phyloP scores from a whole-genome alignment of 1,139 yeast genomes.

The Spathaspora sp. region DNA sequence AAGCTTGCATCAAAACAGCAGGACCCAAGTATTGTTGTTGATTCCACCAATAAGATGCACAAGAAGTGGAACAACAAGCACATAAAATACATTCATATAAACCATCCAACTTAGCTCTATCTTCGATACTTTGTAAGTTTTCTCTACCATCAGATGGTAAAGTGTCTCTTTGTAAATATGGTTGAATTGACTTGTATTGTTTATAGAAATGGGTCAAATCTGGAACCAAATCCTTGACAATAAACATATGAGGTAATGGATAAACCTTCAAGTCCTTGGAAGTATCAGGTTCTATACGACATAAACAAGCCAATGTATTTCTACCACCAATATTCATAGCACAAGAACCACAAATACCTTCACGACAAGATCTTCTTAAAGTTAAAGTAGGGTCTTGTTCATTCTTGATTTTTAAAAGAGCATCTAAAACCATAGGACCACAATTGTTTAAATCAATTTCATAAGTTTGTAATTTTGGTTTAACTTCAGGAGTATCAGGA shows the following conservation, averaged over 20 bases:
- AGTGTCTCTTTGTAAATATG: slow-evolving; percentile 83
- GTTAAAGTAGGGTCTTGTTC: slow-evolving; percentile 96
- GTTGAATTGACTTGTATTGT: slow-evolving; percentile 98
- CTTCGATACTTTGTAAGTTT: slow-evolving; percentile 86
- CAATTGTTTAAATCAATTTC: slow-evolving; percentile 83
- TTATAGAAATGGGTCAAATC: slow-evolving; percentile 97
- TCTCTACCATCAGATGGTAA: slow-evolving; percentile 91
- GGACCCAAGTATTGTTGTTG: slow-evolving; percentile 98
- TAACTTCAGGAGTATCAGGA: slow-evolving; percentile 93
- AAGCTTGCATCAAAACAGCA: slow-evolving; percentile 98
- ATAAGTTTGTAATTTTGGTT: slow-evolving; percentile 84
- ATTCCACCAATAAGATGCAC: slow-evolving; percentile 99
- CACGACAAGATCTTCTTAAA: slow-evolving; percentile 98
- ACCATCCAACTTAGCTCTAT: slow-evolving; percentile 96
- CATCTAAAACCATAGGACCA: slow-evolving; percentile 99
- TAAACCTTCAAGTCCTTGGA: slow-evolving; percentile 81
- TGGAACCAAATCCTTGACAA: slow-evolving; percentile 95
- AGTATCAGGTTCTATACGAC: slow-evolving; percentile 84
- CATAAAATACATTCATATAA: slow-evolving; percentile 96
- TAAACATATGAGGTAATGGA: slow-evolving; percentile 98
- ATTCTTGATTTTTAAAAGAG: slow-evolving; percentile 88
- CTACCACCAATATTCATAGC: slow-evolving; percentile 99
- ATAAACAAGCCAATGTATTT: slow-evolving; percentile 94
- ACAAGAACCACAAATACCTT: slow-evolving; percentile 99
- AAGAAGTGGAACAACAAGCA: slow-evolving; percentile 98